phyloP scores from a whole-genome alignment of 257 asterid genomes.

The Salvia splendens region DNA sequence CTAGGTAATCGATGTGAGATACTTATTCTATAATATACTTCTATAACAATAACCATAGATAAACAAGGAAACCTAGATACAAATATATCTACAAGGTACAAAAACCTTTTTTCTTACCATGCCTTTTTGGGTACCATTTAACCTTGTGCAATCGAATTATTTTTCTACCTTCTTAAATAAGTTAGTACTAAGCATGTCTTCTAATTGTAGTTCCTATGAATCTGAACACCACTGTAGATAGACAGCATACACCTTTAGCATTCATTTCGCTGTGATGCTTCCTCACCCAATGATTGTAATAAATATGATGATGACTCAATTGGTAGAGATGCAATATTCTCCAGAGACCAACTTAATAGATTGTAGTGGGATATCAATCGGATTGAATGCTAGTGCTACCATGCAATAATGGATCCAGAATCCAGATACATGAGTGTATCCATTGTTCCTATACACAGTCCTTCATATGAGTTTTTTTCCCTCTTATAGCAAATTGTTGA shows the following conservation, averaged over 20 bases:
- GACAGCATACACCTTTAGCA: background rate
- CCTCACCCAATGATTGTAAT: background rate
- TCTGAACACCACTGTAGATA: background rate
- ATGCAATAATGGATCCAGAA: background rate
- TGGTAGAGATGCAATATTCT: slow-evolving; percentile 5
- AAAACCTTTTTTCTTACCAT: background rate
- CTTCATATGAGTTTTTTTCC: background rate
- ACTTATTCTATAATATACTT: too few species aligned
- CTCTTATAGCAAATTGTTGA: slow-evolving; percentile 16
- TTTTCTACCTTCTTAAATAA: background rate
- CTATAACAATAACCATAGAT: too few species aligned
- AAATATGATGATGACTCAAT: background rate
- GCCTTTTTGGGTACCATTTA: background rate
- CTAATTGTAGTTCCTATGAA: background rate
- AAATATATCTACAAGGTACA: background rate
- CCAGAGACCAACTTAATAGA: slow-evolving; percentile 10
- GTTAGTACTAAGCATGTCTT: background rate
- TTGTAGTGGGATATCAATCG: slow-evolving; percentile 17
- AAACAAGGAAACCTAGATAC: too few species aligned
- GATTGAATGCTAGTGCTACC: background rate
- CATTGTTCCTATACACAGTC: background rate
- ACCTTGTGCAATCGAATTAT: background rate
- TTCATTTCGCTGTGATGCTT: slow-evolving; percentile 5
- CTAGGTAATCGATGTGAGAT: too few species aligned
- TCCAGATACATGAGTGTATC: slow-evolving; percentile 9